Evolutionary conservation across 192 early-diverging fungal species (phyloP).

Genomic region (Umbelopsis vinacea): DNA sequence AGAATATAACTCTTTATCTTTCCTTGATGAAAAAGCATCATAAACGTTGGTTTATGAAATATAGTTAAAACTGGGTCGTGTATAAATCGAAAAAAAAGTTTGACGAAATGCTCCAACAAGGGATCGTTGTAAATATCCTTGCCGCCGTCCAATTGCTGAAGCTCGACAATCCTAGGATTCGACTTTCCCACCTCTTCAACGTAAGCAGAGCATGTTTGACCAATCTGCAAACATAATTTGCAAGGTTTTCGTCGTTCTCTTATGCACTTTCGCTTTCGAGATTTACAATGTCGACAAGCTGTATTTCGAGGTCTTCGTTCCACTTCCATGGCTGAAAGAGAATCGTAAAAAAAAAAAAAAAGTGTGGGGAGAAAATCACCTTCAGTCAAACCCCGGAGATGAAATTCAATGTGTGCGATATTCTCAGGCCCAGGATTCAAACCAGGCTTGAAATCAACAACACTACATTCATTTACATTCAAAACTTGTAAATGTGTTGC

Average conservation of each 20-base stretch:
- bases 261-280: constrained; percentile 15
- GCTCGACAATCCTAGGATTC: background rate
- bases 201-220: constrained; percentile 2
- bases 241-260: constrained; percentile 7
- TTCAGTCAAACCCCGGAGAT: no score
- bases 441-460: no score
- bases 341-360: no score
- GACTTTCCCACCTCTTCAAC: constrained; percentile 1
- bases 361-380: no score
- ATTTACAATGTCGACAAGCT: constrained; percentile 15
- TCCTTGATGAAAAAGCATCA: constrained; percentile 16
- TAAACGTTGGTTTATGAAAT: constrained; percentile 23
- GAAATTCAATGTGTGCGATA: no score
- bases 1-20: constrained; percentile 18
- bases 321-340: background rate
- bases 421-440: no score
- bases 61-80: constrained; percentile 19
- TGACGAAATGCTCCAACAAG: constrained; percentile 1
- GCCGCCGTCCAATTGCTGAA: background rate
- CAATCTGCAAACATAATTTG: constrained; percentile 3
- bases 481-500: no score
- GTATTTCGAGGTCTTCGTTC: constrained; percentile 4
- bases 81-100: constrained; percentile 21
- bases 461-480: no score
- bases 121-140: constrained; percentile 10